Base-by-base conservation (phyloP, 2,329 filamentous ascomycete genomes). In the Fusarium falciforme region DNA sequence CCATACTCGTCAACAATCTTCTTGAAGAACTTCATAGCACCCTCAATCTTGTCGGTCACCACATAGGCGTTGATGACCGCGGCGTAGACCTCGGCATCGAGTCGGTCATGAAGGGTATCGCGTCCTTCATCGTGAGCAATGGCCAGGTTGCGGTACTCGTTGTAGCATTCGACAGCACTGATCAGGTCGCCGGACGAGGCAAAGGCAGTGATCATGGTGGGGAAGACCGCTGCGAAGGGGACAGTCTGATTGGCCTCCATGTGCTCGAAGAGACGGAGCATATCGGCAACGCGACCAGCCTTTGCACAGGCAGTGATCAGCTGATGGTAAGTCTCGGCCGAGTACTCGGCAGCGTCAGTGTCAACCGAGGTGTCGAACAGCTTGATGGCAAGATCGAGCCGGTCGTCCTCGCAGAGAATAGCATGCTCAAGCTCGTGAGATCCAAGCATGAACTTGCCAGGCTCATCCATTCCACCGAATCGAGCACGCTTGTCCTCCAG, bases 151-250 rank as follows among this genome's bases (percentile, higher is more conserved):
- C 94, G 94, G 87, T 98, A 98, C 83, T 98, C 94, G 74, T 97
- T 96, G 84, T 98, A 99, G 83, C 94, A 95, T 81, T 98, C 95
- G 8, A 98, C 94, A 22, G 95, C 96, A 76, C 93, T 97, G 77
- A 92, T 88, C 52, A 98, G 85, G 80, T 98, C 95, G 59, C 95
- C 93, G 12, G 89, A 89, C 47, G 90, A 89, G 70, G 94, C 94
- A 80, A 98, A 98, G 1, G 95, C 95, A n/a, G 93, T 92, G 81
- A 99, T 98, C 94, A 99, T 98, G 20, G 92, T 89, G 2, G 95
- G 93, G 84, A 98, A 98, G 61, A 96, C 94, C 54, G 93, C 91
- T 7, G 94, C 92, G 67, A 93, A 91, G 0, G 96, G 94, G 17
- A 90, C 89, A 25, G 94, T 89, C 66, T 91, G 91, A 76, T 89